Evolutionary conservation across 2,329 filamentous ascomycete genomes (phyloP), one percentile per base, ranked within the genome.

Genomic region (Fonsecaea multimorphosa): DNA sequence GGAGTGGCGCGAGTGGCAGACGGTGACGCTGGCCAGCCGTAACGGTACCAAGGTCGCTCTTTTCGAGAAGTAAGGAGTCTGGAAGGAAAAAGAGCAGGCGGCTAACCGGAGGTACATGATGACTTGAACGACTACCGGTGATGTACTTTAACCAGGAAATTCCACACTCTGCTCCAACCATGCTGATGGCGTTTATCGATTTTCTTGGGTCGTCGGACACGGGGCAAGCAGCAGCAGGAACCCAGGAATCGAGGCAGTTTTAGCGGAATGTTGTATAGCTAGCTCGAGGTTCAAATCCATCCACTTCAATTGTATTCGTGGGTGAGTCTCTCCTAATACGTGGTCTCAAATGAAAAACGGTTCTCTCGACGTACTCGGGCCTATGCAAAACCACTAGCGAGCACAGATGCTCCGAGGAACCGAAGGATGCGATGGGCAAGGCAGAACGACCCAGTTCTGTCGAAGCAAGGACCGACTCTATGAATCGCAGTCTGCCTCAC

Each of bases 21-120:
- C 84, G 91, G 82, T 70, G 93, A 92, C 81, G 88, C 90, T 0
- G 89, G 91, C 66, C 95, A 96, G 81, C 90, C 90, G 0, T 91
- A 92, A 11, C 84, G 89, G 58, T 92, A 93, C 63, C 56, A 69
- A 69, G 54, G 68, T 70, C 7, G 66, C 68, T 3, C 55, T 70
- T 19, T 70, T 65, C 56, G 68, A 70, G 38, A 68, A 68, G 49
- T 70, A 58, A 70, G 3, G 27, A 49, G 6, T 34, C 11, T 34
- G 11, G 40, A 9, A 40, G 7, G 19, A n/a, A 32, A 53, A 27
- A 14, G 34, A 2, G 34, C 11, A 1, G 38, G 38, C 16, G n/a
- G n/a, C 38, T n/a, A 19, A 40, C 5, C n/a, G 16, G 14, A 51
- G 46, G 32, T 11, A 38, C 32, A 14, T 58, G 2, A 24, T 59